Evolutionary conservation across 495 filamentous ascomycete species (phyloP).

Genomic region (Neurospora sp.): DNA sequence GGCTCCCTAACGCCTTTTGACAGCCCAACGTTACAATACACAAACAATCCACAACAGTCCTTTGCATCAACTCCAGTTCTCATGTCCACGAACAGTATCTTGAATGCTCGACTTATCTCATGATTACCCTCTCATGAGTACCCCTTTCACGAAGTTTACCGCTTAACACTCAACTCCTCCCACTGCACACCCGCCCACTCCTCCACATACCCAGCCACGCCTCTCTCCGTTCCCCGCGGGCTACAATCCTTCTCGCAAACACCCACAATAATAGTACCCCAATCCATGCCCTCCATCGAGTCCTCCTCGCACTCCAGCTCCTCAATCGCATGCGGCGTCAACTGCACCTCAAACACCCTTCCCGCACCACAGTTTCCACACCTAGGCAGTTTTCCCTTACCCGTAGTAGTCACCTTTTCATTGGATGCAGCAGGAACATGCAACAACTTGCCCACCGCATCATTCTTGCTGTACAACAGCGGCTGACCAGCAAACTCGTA

Average conservation of each 20-base stretch:
- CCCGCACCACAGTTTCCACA: slow-evolving; percentile 65
- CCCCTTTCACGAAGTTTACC: slow-evolving; percentile 5
- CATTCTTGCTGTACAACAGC: slow-evolving; percentile 67
- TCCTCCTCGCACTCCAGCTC: slow-evolving; percentile 74
- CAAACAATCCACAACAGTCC: background rate
- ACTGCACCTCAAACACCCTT: slow-evolving; percentile 76
- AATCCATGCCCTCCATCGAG: slow-evolving; percentile 89
- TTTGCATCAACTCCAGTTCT: background rate
- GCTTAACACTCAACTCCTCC: slow-evolving; percentile 55
- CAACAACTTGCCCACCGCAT: slow-evolving; percentile 61
- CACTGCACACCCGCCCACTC: slow-evolving; percentile 98
- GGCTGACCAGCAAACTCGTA: slow-evolving; percentile 82
- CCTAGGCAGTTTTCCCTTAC: slow-evolving; percentile 45
- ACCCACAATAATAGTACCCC: slow-evolving; percentile 89
- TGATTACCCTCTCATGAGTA: background rate
- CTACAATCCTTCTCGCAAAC: slow-evolving; percentile 50
- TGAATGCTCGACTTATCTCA: background rate
- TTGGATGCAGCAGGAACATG: slow-evolving; percentile 8
- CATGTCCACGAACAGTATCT: background rate
- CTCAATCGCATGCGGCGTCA: slow-evolving; percentile 82
- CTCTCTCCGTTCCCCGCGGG: slow-evolving; percentile 16
- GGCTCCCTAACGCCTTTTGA: background rate
- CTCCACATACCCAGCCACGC: slow-evolving; percentile 54
- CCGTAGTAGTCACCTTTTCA: slow-evolving; percentile 17
- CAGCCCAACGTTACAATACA: background rate